These are phyloP conservation scores for Entelexis paramagnoliae DNA, from an alignment of 1,139 yeast species.

Conservation along the genomic window DNA sequence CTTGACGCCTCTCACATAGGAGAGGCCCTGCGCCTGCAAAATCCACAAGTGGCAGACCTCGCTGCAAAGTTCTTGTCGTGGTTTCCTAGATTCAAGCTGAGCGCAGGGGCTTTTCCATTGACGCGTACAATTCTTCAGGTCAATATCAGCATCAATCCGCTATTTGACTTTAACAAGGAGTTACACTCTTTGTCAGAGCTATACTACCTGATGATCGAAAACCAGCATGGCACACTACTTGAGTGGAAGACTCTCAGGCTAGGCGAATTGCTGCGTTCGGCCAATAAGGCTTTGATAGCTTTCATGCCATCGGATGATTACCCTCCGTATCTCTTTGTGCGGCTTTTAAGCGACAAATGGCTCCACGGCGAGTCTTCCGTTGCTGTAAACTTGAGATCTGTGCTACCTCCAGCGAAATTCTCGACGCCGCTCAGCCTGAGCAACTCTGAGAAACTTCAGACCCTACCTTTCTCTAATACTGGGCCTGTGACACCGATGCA, in stretches of 20 bases:
- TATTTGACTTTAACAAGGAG: constrained; percentile 63
- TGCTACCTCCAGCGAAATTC: constrained; percentile 28
- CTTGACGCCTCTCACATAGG: constrained; percentile 64
- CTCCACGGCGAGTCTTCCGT: constrained; percentile 56
- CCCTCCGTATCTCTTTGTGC: constrained; percentile 59
- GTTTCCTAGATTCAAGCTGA: constrained; percentile 19
- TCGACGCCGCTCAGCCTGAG: background rate
- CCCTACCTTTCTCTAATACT: background rate
- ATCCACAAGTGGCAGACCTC: constrained; percentile 43
- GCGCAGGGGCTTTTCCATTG: constrained; percentile 58
- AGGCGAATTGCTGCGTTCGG: background rate
- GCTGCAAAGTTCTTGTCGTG: constrained; percentile 43
- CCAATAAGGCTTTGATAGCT: background rate
- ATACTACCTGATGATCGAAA: constrained; percentile 60
- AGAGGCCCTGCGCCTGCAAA: constrained; percentile 63
- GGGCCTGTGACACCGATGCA: background rate
- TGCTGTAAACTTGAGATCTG: constrained; percentile 48
- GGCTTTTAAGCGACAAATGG: constrained; percentile 76
- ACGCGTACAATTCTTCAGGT: constrained; percentile 57
- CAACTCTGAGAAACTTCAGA: background rate
- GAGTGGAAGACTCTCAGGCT: background rate
- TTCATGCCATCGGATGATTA: constrained; percentile 29
- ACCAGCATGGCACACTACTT: constrained; percentile 3
- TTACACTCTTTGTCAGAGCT: constrained; percentile 58
- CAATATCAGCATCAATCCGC: constrained; percentile 56